Evolutionary conservation across 1,284 basidiomycete species (phyloP), one percentile per base, ranked within the genome.

Genomic region (Cryptococcus sp.): DNA sequence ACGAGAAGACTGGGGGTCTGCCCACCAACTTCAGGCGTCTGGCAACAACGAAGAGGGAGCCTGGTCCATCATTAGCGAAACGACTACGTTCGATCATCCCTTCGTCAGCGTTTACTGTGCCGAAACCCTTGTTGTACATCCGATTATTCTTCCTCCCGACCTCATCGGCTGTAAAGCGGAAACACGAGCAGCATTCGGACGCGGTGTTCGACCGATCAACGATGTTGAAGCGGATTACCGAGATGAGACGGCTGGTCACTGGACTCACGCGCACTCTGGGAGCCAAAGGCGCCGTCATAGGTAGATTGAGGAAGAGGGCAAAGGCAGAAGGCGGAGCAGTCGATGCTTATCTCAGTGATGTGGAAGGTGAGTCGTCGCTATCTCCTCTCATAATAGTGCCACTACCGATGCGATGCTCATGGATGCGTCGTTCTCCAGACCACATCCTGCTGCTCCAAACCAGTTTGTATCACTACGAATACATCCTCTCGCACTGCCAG

Each of bases 371-470:
- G 81, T 70, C 41, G 13, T 38, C 39, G 40, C 38, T 19, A 35
- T 23, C 17, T 19, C 19, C 35, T 6, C 22, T n/a, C 25, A 11
- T 42, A 3, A 6, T 46, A 17, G 20, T 44, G 39, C 25, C 16
- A 31, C 19, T 39, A 35, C 7, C 19, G 31, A 56, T 50, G 40
- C 19, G 45, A n/a, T 35, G 5, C 6, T 42, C 47, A 22, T 39
- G 58, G 8, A 25, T 54, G n/a, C 48, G 13, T 10, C 11, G 8
- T 45, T n/a, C 17, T 53, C 17, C 62, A 92, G 92, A 98, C 79
- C 94, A 98, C 76, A 93, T 97, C 64, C 78, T 94, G 31, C 88
- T 91, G 2, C 82, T 97, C 64, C 89, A 94, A 68, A 88, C 90
- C 67, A 86, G 91, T 3, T 83, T 98, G 50, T 84, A 82, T n/a